Percentiles rank a stretch among this genome's conserved stretches.
These are phyloP conservation scores for Lunasporangiospora selenospora DNA, from an alignment of 192 early-diverging fungal genomes.

Conservation along the genomic window DNA sequence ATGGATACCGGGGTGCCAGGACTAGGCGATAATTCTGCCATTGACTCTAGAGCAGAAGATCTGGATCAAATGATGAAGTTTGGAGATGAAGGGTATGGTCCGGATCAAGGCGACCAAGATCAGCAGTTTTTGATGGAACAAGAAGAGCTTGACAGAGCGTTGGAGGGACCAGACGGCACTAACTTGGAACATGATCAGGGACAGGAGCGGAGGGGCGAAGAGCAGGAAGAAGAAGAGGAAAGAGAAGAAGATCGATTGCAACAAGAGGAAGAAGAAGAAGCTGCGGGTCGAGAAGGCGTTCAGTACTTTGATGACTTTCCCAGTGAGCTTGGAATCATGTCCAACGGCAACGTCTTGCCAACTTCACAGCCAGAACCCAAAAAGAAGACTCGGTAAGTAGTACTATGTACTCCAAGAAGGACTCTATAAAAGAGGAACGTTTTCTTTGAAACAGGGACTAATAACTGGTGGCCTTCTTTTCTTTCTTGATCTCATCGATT, in stretches of 20 bases:
- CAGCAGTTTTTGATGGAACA: no score
- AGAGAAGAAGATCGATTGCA: conserved; percentile 35
- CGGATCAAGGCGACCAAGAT: no score
- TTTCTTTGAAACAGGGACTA: background rate
- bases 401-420: background rate
- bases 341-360: conserved; percentile 26
- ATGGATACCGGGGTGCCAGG: no score
- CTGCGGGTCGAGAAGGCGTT: background rate
- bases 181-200: background rate
- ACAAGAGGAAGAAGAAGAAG: conserved; percentile 32
- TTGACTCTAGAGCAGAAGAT: no score
- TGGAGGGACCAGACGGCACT: no score
- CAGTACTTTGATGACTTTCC: conserved; percentile 46
- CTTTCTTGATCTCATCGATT: no score
- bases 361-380: conserved; percentile 8
- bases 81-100: no score
- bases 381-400: conserved; percentile 18
- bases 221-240: conserved; percentile 13
- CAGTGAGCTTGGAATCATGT: conserved; percentile 44
- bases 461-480: no score
- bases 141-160: no score
- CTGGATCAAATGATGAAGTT: no score
- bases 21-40: no score
- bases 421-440: background rate
- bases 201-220: background rate